phyloP scores from a whole-genome alignment of 805 yeast genomes.

The Starmera dryadoides region DNA sequence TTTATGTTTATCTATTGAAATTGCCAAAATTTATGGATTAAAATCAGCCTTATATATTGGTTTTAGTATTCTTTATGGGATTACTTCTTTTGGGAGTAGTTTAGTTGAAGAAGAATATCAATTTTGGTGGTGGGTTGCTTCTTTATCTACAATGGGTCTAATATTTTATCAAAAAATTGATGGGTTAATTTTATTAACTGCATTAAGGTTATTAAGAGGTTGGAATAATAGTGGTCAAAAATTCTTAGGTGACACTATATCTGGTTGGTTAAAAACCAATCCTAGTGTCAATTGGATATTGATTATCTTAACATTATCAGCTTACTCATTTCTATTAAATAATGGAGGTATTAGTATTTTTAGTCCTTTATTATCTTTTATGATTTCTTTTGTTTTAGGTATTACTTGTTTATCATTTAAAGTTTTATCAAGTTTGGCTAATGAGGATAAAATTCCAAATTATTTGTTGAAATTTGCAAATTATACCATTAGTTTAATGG shows the following conservation, averaged over 20 bases:
- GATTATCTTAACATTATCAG: conserved; percentile 30
- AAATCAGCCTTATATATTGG: conserved; percentile 9
- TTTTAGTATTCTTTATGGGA: conserved; percentile 33
- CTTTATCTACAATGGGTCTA: conserved; percentile 12
- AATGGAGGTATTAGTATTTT: conserved; percentile 17
- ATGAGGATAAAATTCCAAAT: conserved; percentile 47
- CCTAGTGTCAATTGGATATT: conserved; percentile 39
- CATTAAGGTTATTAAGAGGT: conserved; percentile 57
- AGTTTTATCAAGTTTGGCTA: conserved; percentile 40
- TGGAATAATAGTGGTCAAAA: conserved; percentile 95
- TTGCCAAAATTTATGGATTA: conserved; percentile 2
- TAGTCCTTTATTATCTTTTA: conserved; percentile 31
- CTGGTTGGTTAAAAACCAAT: conserved; percentile 31
- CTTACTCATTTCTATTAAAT: conserved; percentile 18
- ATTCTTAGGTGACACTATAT: conserved; percentile 43
- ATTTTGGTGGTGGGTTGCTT: conserved; percentile 78
- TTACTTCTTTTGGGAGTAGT: conserved; percentile 76
- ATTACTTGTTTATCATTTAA: conserved; percentile 47
- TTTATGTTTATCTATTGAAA: conserved; percentile 3
- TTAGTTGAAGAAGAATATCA: conserved; percentile 95
- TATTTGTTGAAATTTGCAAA: conserved; percentile 21
- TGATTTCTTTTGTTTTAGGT: conserved; percentile 37
- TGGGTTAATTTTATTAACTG: conserved; percentile 10
- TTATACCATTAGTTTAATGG: conserved; percentile 23
- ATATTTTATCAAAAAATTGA: conserved; percentile 6